A percentile compares a stretch with the other conserved stretches of the same genome.
phyloP scores from a whole-genome alignment of 1,139 yeast species.

The Geotrichum klebahnii region DNA sequence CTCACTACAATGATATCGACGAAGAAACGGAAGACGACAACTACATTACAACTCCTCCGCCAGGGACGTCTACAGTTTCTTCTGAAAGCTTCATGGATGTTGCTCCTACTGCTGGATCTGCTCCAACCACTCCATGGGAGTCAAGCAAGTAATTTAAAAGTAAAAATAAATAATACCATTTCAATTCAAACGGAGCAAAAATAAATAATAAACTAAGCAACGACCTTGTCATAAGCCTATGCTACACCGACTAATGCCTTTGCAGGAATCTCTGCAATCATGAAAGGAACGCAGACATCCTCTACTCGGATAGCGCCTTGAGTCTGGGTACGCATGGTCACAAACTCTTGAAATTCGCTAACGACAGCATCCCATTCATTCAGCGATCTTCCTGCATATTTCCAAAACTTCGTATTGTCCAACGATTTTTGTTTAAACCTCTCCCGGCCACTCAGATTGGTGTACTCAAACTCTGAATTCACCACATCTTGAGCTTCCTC shows the following conservation, averaged over 20 bases:
- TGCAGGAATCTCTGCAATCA: slow-evolving; percentile 43
- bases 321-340: slow-evolving; percentile 37
- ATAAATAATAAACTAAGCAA: no score
- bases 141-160: background rate
- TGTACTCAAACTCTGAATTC: slow-evolving; percentile 15
- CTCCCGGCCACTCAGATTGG: background rate
- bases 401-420: slow-evolving; percentile 36
- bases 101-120: slow-evolving; percentile 4
- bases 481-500: slow-evolving; percentile 20
- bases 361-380: slow-evolving; percentile 60
- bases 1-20: background rate
- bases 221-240: no score
- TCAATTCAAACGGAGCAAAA: background rate
- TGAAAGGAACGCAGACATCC: slow-evolving; percentile 42
- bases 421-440: slow-evolving; percentile 2
- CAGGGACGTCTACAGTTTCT: background rate
- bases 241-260: slow-evolving; percentile 11
- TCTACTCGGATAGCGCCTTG: slow-evolving; percentile 34
- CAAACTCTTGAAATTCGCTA: slow-evolving; percentile 56
- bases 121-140: background rate
- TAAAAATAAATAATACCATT: background rate
- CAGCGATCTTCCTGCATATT: slow-evolving; percentile 57
- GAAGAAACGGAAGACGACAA: background rate
- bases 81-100: slow-evolving; percentile 2
- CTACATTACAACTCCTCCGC: background rate